Evolutionary conservation across 331 rosid genomes (phyloP), one percentile per base, ranked within the genome.

Genomic region (Saraca asoca): DNA sequence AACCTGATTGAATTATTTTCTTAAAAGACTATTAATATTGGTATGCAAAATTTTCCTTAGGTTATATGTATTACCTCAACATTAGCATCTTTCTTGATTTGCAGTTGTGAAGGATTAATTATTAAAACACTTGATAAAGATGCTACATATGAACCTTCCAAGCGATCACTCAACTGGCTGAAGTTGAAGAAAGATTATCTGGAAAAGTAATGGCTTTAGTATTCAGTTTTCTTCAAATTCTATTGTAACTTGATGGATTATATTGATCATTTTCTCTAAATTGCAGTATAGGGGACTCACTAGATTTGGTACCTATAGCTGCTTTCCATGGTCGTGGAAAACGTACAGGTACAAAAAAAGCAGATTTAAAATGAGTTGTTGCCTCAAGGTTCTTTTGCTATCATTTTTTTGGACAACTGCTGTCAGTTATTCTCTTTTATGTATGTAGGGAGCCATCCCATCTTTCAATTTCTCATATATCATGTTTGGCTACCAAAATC

Each of bases 291-390:
- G 97, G 98, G 68, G 96, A 93, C 82, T 93, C 98, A 0, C 76
- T 93, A 60, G 97, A 93, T 85, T 83, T 93, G 96, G 98, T 88
- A 35, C 96, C 97, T 51, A 86, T 93, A 69, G 98, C 85, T 72
- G 98, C 96, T 66, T 93, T 93, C 63, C 91, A 87, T 7, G 98
- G 96, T 20, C 98, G 90, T 53, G 98, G 98, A 43, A 93, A 87
- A 69, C 95, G 98, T 63, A 84, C 95, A 87, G 98, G 98, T 93
- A 67, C 57, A 61, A 60, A 46, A 19, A 51, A 35, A 24, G 16
- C 74, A 58, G 69, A 62, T 56, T 67, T 63, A 16, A 39, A 19
- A 12, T 44, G 16, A 19, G 10, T 53, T 42, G 34, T 55, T 38
- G 5, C 39, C 38, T 31, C 31, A 3, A 24, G 31, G 31, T 1